Conservation (phyloP, 768 basidiomycete species). For the Suillus brevipes region DNA sequence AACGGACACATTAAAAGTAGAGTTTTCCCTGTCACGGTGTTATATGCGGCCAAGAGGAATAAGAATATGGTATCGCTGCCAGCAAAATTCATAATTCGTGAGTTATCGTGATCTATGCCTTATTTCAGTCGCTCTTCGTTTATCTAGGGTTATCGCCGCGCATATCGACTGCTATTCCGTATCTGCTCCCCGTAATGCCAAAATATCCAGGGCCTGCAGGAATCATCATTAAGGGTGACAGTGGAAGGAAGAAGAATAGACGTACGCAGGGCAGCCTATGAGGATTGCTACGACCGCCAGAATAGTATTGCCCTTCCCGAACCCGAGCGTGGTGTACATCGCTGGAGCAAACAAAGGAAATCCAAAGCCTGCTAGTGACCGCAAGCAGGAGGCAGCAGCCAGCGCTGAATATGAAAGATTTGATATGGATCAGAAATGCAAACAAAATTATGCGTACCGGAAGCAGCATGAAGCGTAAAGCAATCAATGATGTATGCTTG, state of each 20-base stretch:
- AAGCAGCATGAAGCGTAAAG: slow-evolving; percentile 68
- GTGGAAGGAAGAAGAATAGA: background rate
- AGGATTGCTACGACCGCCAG: slow-evolving; percentile 58
- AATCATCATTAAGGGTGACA: slow-evolving; percentile 14
- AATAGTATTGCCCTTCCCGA: slow-evolving; percentile 68
- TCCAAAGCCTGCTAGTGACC: slow-evolving; percentile 68
- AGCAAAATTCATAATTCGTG: background rate
- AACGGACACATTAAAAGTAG: background rate
- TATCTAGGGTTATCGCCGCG: slow-evolving; percentile 13
- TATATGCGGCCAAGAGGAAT: background rate
- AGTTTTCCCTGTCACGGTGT: background rate
- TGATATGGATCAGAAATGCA: background rate
- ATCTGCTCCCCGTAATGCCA: slow-evolving; percentile 52
- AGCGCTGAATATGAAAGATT: slow-evolving; percentile 43
- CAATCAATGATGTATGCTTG: slow-evolving; percentile 70
- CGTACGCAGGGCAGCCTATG: slow-evolving; percentile 57
- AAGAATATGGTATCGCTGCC: background rate
- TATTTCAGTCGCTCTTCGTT: background rate
- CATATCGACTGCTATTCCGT: slow-evolving; percentile 47
- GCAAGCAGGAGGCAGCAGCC: slow-evolving; percentile 61
- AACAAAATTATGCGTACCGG: slow-evolving; percentile 41
- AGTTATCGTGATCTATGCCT: background rate
- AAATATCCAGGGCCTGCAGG: slow-evolving; percentile 40
- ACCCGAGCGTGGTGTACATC: slow-evolving; percentile 66
- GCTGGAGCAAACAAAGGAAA: slow-evolving; percentile 77